Percentiles rank a stretch among this genome's conserved stretches.
These are phyloP conservation scores for Pseudogymnoascus verrucosus DNA, from an alignment of 2,329 filamentous ascomycete species.

Conservation along the genomic window DNA sequence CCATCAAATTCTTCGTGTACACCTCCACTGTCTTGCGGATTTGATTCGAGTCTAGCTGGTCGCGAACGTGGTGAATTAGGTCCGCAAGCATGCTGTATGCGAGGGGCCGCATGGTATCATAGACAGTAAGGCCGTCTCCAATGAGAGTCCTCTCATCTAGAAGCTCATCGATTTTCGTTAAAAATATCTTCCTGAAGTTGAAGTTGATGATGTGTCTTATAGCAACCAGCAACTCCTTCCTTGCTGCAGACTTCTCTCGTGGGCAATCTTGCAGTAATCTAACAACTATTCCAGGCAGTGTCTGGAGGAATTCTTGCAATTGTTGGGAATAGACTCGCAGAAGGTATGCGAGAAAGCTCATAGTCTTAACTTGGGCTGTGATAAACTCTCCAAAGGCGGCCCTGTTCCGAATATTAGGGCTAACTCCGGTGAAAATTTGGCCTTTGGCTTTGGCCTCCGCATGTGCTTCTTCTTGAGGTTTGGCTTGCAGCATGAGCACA, in stretches of 20 bases:
- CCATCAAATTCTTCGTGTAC: constrained; percentile 91
- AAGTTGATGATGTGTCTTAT: constrained; percentile 99
- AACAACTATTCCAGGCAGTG: constrained; percentile 82
- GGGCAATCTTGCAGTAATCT: constrained; percentile 89
- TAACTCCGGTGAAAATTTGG: constrained; percentile 85
- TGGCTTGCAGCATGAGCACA: constrained; percentile 80
- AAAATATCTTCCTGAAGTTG: constrained; percentile 91
- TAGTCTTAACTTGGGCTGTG: constrained; percentile 96
- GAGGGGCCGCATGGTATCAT: constrained; percentile 90
- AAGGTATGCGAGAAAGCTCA: constrained; percentile 95
- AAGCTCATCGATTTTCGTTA: constrained; percentile 89
- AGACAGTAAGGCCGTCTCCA: constrained; percentile 90
- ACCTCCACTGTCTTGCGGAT: constrained; percentile 95
- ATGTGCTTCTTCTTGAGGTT: constrained; percentile 88
- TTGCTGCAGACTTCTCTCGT: constrained; percentile 81
- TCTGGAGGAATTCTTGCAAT: constrained; percentile 77
- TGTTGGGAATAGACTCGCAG: constrained; percentile 82
- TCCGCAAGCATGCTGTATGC: constrained; percentile 99
- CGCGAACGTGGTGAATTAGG: constrained; percentile 91
- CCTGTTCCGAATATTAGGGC: constrained; percentile 85
- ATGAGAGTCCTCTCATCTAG: constrained; percentile 91
- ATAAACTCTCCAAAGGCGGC: constrained; percentile 96
- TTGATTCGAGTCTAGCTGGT: constrained; percentile 79
- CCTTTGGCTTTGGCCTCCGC: constrained; percentile 70
- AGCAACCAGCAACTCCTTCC: constrained; percentile 92